A percentile compares a stretch with the other conserved stretches of the same genome.
Evolutionary conservation across 1,284 basidiomycete genomes (phyloP).

Genomic region (Farysia itapuensis): DNA sequence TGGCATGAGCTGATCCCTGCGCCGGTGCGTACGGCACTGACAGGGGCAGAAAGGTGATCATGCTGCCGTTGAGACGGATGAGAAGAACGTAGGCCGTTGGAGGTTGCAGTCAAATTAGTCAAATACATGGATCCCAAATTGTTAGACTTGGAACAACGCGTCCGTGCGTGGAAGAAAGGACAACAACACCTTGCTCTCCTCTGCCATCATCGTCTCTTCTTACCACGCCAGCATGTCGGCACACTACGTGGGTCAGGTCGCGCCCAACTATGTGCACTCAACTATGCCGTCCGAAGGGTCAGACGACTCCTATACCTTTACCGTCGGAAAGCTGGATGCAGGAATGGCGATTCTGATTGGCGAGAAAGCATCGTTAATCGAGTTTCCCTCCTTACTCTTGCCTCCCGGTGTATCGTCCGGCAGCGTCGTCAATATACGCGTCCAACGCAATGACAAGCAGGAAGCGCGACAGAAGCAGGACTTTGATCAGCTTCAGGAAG

Average conservation of each 20-base stretch:
- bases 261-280: conserved; percentile 42
- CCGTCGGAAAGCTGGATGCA: conserved; percentile 58
- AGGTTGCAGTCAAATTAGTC: too few relatives aligned
- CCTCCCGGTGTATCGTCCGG: conserved; percentile 52
- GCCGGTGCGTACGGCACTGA: conserved; percentile 39
- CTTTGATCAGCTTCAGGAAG: conserved; percentile 54
- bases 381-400: conserved; percentile 57
- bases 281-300: conserved; percentile 24
- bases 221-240: too few relatives aligned
- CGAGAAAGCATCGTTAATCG: conserved; percentile 57
- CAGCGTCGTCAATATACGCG: conserved; percentile 56
- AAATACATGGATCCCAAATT: too few relatives aligned
- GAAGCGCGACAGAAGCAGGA: conserved; percentile 47
- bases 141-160: too few relatives aligned
- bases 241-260: conserved; percentile 44
- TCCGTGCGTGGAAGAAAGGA: too few relatives aligned
- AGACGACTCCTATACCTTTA: conserved; percentile 50
- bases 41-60: conserved; percentile 50
- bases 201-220: too few relatives aligned
- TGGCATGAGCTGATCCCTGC: conserved; percentile 3
- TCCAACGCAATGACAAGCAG: conserved; percentile 50
- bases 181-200: too few relatives aligned
- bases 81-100: too few relatives aligned
- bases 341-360: conserved; percentile 60
- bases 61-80: conserved; percentile 2